These are phyloP conservation scores for Suillus luteus DNA, from an alignment of 768 basidiomycete genomes.

Conservation along the genomic window DNA sequence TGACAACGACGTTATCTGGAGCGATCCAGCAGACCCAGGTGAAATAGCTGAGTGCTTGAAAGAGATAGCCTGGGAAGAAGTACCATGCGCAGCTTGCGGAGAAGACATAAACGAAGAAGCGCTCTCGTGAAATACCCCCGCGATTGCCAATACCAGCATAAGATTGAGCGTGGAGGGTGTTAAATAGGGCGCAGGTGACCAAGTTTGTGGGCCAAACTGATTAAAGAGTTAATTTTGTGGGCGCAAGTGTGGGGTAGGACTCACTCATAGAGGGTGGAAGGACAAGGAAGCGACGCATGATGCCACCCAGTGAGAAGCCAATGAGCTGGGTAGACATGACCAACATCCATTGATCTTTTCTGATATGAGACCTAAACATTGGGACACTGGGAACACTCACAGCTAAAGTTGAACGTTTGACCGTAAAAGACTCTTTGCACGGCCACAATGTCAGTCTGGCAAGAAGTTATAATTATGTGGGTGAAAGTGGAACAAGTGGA, in stretches of 20 bases:
- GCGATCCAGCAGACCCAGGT: conserved; percentile 54
- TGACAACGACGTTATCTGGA: conserved; percentile 37
- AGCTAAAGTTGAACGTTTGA: conserved; percentile 38
- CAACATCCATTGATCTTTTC: conserved; percentile 15
- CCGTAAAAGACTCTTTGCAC: conserved; percentile 50
- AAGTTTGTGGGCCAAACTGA: conserved; percentile 32
- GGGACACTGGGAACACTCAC: conserved; percentile 7
- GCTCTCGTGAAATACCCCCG: conserved; percentile 16
- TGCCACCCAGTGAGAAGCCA: conserved; percentile 35
- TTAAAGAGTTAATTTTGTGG: conserved; percentile 9
- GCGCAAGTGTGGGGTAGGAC: conserved; percentile 26
- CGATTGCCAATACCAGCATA: conserved; percentile 27
- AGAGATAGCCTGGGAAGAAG: conserved; percentile 41
- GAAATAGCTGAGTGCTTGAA: conserved; percentile 21
- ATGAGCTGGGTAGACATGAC: conserved; percentile 18
- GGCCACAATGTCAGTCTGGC: conserved; percentile 44
- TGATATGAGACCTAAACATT: background rate
- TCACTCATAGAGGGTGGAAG: conserved; percentile 65
- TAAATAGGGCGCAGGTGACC: conserved; percentile 30
- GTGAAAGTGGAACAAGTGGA: conserved; percentile 14
- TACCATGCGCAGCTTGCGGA: conserved; percentile 19
- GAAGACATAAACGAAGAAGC: conserved; percentile 25
- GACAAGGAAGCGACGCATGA: conserved; percentile 63
- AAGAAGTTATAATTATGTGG: conserved; percentile 1
- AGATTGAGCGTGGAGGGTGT: conserved; percentile 22